Evolutionary conservation across 2,329 filamentous ascomycete genomes (phyloP), one percentile per base, ranked within the genome.

Genomic region (Monosporascus sp.): DNA sequence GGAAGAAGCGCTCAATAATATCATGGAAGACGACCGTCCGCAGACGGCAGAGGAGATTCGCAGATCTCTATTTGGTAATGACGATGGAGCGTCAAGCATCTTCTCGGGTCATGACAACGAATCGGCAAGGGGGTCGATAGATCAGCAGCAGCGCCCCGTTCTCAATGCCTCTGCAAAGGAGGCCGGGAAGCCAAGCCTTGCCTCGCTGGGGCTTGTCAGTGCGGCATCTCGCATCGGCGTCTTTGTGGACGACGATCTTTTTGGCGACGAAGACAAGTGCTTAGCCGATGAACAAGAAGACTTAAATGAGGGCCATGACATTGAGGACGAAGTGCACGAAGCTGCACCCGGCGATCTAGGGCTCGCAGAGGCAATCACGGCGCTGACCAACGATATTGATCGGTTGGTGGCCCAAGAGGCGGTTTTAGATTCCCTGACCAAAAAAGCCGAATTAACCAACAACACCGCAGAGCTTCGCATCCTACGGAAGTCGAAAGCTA

Each of bases 401-500:
- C 89, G 91, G 59, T 78, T 99, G 19, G 80, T 82, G 9, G 85
- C 91, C 3, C 94, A 99, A 70, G 91, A 97, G 62, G 87, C 88
- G 2, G 89, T 99, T 19, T 85, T 99, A 19, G 90, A 97, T 63
- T 95, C 93, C 1, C 74, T 99, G 54, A 94, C 90, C 3, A 85
- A 89, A 53, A 99, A 99, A 72, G 94, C 95, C 0, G 94, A 99
- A 68, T 76, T 99, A 50, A 99, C 94, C 2, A 99, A 99, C 68
- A 99, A 99, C 66, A 91, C 88, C 16, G 91, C 93, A 2, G 94
- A 99, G 69, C 70, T 99, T 50, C 83, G 94, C 37, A 97, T 99
- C 57, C 71, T 99, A 49, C 85, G 88, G 52, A 99, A 99, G 70
- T 97, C 91, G 1, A 96, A 94, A 69, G 87, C 91, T 35, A 99